Evolutionary conservation across 495 filamentous ascomycete species (phyloP), one percentile per base, ranked within the genome.

Genomic region (Neurospora sp.): DNA sequence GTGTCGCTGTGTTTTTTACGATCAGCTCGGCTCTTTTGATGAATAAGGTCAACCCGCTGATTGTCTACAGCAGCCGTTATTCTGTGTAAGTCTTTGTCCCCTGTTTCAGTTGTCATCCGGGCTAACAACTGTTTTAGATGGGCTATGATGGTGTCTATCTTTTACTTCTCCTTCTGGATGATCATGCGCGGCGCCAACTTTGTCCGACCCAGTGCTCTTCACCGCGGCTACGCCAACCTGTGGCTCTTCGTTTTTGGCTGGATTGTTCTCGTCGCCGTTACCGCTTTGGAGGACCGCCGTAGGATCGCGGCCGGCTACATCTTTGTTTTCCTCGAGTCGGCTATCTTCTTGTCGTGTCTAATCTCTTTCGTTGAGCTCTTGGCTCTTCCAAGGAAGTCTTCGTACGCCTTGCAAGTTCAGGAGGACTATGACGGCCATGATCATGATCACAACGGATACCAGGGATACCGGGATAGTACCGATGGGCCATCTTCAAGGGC

Each of bases 61-160:
- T 98, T 76, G 83, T 95, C 20, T 96, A 97, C 81, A 93, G 93
- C 80, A 95, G 91, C 76, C 87, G 89, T 74, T 97, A 94, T 76
- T 87, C 93, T 3, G 93, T 98, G 81, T 88, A 84, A 79, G 85
- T 81, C 1, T 11, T 44, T 23, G 5, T 7, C 73, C 46, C 8
- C 73, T 40, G 40, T 4, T 11, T 35, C 35, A 18, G 12, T 20
- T 71, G 23, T 38, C 37, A 16, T 27, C 54, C 18, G n/a, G 18
- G 60, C 80, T 84, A 72, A 84, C 70, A 16, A 42, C 35, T 9
- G 49, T n/a, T 11, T 14, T n/a, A 86, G 84, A 1, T 92, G 91
- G 91, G 89, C 89, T 72, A 96, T 95, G 91, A 92, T 93, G 87
- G 76, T 97, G 3, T 91, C 91, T 18, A 86, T 92, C 18, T 98